phyloP scores from a whole-genome alignment of 371 early-diverging fungal species.

The Dichotomocladium elegans region DNA sequence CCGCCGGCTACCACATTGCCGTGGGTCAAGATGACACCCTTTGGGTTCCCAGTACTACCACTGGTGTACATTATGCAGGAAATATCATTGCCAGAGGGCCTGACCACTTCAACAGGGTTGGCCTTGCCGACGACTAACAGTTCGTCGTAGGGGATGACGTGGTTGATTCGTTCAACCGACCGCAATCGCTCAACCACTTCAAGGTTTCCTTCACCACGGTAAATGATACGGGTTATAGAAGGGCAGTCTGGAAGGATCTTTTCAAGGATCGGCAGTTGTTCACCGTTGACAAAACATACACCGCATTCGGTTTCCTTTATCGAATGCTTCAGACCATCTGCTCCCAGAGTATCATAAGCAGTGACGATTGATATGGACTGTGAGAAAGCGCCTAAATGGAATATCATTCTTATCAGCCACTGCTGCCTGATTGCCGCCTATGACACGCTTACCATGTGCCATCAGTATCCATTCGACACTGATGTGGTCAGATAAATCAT shows the following conservation, averaged over 20 bases:
- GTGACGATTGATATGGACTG: conserved; percentile 72
- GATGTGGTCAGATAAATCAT: no score
- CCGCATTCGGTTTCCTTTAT: conserved; percentile 65
- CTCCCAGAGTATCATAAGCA: conserved; percentile 82
- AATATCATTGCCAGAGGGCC: conserved; percentile 59
- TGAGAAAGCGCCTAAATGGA: conserved; percentile 44
- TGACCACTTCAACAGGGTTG: conserved; percentile 48
- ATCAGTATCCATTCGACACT: conserved; percentile 73
- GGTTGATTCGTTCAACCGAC: conserved; percentile 12
- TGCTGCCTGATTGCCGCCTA: background rate
- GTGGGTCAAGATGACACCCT: conserved; percentile 66
- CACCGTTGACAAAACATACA: conserved; percentile 64
- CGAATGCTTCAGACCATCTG: conserved; percentile 61
- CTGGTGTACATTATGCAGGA: conserved; percentile 87
- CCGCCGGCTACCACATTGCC: conserved; percentile 74
- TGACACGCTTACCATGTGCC: conserved; percentile 36
- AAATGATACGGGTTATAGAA: conserved; percentile 65
- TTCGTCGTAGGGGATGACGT: conserved; percentile 48
- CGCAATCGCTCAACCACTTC: conserved; percentile 3
- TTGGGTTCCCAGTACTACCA: conserved; percentile 81
- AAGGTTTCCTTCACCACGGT: conserved; percentile 57
- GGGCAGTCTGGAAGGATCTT: conserved; percentile 49
- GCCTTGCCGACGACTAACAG: conserved; percentile 58
- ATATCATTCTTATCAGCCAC: conserved; percentile 18
- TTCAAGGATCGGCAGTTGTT: conserved; percentile 55